Conservation (phyloP, 768 basidiomycete genomes). For the Termitomyces sp. region DNA sequence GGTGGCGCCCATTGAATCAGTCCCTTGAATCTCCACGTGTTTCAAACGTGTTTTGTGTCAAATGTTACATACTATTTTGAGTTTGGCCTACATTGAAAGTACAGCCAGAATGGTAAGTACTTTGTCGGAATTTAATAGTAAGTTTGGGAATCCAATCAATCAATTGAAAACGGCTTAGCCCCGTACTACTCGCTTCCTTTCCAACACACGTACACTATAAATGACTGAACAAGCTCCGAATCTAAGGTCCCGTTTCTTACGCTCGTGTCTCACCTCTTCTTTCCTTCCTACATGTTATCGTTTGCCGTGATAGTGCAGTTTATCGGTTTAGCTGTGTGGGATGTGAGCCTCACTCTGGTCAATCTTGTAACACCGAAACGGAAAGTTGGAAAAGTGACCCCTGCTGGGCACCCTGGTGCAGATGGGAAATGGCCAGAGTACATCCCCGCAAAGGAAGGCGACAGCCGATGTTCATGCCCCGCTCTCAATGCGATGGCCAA, state of each 20-base stretch:
- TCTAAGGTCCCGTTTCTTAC: neutral
- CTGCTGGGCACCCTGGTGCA: conserved; percentile 49
- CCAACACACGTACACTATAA: too few relatives aligned
- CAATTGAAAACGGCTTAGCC: neutral
- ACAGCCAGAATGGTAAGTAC: neutral
- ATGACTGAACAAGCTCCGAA: neutral
- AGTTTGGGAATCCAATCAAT: neutral
- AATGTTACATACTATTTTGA: too few relatives aligned
- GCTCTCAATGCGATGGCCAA: conserved; percentile 81
- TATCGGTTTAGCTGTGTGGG: conserved; percentile 42
- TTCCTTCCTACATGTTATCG: conserved; percentile 23
- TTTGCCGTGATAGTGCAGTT: conserved; percentile 24
- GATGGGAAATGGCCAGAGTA: conserved; percentile 71
- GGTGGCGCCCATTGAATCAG: too few relatives aligned
- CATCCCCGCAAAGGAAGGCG: conserved; percentile 49
- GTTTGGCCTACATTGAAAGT: too few relatives aligned
- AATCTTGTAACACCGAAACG: conserved; percentile 51
- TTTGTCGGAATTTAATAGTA: too few relatives aligned
- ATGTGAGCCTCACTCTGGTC: conserved; percentile 42
- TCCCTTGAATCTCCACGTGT: too few relatives aligned
- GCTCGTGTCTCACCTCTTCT: neutral
- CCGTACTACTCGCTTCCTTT: conserved; percentile 11
- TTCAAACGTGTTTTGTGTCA: too few relatives aligned
- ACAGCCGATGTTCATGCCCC: conserved; percentile 60
- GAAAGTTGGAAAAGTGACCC: conserved; percentile 52